Conservation (phyloP, 1,284 basidiomycete genomes). For the Ceratobasidium sp. region DNA sequence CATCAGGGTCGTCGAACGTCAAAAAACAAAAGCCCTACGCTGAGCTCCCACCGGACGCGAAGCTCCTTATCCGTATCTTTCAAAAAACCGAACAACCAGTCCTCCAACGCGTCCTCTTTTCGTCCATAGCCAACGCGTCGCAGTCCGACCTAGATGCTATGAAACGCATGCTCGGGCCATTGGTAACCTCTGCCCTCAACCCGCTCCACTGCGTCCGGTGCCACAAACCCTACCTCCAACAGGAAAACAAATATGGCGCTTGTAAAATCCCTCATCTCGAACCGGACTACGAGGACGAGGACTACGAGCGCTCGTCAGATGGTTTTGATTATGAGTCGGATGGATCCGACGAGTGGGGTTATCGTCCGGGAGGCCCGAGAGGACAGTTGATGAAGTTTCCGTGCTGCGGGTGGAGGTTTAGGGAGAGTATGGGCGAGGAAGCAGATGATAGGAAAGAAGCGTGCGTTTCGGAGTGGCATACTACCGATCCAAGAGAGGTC, state of each 20-base stretch:
- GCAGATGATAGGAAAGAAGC: too few relatives aligned
- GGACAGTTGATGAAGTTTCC: too few relatives aligned
- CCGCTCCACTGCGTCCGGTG: conserved; percentile 7
- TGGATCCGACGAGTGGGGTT: too few relatives aligned
- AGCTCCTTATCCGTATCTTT: not conserved
- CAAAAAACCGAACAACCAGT: not conserved
- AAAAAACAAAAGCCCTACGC: not conserved
- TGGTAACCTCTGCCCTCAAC: not conserved
- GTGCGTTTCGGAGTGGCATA: too few relatives aligned
- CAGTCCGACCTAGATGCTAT: not conserved
- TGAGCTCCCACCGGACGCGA: not conserved
- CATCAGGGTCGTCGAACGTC: too few relatives aligned
- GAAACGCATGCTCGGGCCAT: not conserved
- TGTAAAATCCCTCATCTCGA: not conserved
- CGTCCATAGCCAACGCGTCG: not conserved
- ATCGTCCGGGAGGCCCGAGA: too few relatives aligned
- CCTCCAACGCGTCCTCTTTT: not conserved
- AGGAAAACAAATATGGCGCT: not conserved
- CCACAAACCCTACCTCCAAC: not conserved
- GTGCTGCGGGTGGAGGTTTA: too few relatives aligned
- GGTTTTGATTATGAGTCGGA: not conserved
- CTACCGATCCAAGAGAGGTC: too few relatives aligned
- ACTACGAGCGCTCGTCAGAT: not conserved
- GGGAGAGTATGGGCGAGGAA: too few relatives aligned
- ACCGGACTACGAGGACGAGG: not conserved